A percentile compares a stretch with the other conserved stretches of the same genome.
Evolutionary conservation across 441 rosid species (phyloP).

Genomic region (Oxalis stricta): DNA sequence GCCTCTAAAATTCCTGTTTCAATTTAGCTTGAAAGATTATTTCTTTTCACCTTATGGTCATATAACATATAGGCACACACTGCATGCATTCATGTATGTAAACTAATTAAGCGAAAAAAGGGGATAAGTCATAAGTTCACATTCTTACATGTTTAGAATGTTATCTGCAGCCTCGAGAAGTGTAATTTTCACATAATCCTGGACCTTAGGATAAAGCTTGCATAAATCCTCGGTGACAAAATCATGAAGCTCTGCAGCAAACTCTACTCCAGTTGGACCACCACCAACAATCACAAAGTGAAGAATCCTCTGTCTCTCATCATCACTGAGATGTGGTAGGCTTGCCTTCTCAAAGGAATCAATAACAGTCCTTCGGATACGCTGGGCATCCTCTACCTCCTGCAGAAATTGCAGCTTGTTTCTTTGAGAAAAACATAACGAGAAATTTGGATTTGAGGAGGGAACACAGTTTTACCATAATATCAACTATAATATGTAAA

Average conservation of each 20-base stretch:
- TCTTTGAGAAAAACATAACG: neutral
- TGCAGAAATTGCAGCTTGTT: constrained; percentile 14
- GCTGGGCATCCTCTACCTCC: constrained; percentile 98
- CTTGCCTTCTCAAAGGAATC: constrained; percentile 87
- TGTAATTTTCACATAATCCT: constrained; percentile 51
- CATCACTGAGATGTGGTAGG: constrained; percentile 70
- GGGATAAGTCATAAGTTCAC: neutral
- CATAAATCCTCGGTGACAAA: constrained; percentile 72
- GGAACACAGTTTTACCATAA: neutral
- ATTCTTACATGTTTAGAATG: constrained; percentile 69
- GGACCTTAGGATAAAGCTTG: constrained; percentile 57
- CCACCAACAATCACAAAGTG: constrained; percentile 98
- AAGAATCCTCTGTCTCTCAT: constrained; percentile 73
- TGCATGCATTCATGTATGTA: too few relatives aligned
- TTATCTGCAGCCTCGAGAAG: constrained; percentile 93
- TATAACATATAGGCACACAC: neutral
- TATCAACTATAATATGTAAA: neutral
- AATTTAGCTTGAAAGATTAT: too few relatives aligned
- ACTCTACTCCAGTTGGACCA: constrained; percentile 98
- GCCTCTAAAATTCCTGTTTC: too few relatives aligned
- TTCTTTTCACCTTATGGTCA: too few relatives aligned
- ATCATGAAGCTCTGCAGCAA: constrained; percentile 95
- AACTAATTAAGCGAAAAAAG: too few relatives aligned
- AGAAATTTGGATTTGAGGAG: neutral
- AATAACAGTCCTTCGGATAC: constrained; percentile 67